Evolutionary conservation across 768 basidiomycete genomes (phyloP).

Genomic region (Mycena vitilis): DNA sequence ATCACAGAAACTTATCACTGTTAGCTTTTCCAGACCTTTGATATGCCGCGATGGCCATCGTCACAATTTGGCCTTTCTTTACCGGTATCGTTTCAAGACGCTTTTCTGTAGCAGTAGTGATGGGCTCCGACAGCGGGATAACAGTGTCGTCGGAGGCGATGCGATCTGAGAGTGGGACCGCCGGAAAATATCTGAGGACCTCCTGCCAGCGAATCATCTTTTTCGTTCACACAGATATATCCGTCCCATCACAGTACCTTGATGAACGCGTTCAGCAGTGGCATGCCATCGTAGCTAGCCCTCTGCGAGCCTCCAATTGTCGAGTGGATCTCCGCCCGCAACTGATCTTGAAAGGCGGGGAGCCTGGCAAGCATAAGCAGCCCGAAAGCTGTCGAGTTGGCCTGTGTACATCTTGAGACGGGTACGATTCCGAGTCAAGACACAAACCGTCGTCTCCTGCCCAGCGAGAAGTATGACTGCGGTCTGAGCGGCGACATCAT

Average conservation of each 20-base stretch:
- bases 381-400: neutral
- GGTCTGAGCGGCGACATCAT: neutral
- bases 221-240: no score
- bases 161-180: conserved; percentile 18
- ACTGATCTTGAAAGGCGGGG: conserved; percentile 9
- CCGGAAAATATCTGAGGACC: conserved; percentile 24
- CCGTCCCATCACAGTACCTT: conserved; percentile 7
- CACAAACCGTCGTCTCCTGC: neutral
- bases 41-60: conserved; percentile 9
- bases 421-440: neutral
- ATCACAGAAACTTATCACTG: no score
- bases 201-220: conserved; percentile 5
- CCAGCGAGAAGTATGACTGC: neutral
- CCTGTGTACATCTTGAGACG: neutral
- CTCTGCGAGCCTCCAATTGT: neutral
- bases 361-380: conserved; percentile 16
- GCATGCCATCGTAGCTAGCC: conserved; percentile 16
- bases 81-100: conserved; percentile 7
- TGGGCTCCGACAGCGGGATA: conserved; percentile 5
- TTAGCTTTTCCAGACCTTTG: conserved; percentile 10
- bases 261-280: conserved; percentile 30
- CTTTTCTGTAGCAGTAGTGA: neutral
- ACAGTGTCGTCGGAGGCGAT: conserved; percentile 18
- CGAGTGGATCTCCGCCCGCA: conserved; percentile 24
- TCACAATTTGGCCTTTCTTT: conserved; percentile 25